Percentiles rank a stretch among this genome's conserved stretches.
Evolutionary conservation across 2,329 filamentous ascomycete genomes (phyloP).

Genomic region (Penicillium sumatraense): DNA sequence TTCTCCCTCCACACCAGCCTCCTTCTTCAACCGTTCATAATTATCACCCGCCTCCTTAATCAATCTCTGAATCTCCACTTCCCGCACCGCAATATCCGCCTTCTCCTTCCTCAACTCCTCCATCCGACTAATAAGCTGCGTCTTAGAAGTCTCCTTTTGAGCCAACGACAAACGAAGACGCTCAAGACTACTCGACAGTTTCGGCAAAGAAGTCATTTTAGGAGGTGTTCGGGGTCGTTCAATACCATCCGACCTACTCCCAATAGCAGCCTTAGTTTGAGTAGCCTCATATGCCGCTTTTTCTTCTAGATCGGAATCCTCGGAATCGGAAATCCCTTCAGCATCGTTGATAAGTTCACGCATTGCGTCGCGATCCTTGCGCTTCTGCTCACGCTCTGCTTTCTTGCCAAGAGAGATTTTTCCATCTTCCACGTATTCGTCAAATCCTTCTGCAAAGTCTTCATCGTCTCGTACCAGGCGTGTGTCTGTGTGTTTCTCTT

Average conservation of each 20-base stretch:
- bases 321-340: constrained; percentile 67
- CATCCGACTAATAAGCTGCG: constrained; percentile 65
- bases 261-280: constrained; percentile 86
- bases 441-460: constrained; percentile 90
- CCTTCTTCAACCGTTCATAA: constrained; percentile 63
- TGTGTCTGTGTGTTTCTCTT: constrained; percentile 69
- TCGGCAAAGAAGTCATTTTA: constrained; percentile 77
- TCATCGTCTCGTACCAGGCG: constrained; percentile 85
- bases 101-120: constrained; percentile 72
- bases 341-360: constrained; percentile 80
- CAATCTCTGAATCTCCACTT: constrained; percentile 78
- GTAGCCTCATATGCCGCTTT: constrained; percentile 84
- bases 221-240: constrained; percentile 64
- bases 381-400: constrained; percentile 72
- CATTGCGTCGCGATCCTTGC: constrained; percentile 75
- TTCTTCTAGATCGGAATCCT: constrained; percentile 66
- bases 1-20: constrained; percentile 40
- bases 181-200: constrained; percentile 68
- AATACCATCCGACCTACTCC: constrained; percentile 40
- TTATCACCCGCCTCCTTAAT: constrained; percentile 79
- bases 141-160: constrained; percentile 67
- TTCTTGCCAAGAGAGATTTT: constrained; percentile 76
- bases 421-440: constrained; percentile 87
- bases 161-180: constrained; percentile 65
- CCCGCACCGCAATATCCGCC: constrained; percentile 67